phyloP scores from a whole-genome alignment of 139 green algal species.

The Nannochloris sp. region DNA sequence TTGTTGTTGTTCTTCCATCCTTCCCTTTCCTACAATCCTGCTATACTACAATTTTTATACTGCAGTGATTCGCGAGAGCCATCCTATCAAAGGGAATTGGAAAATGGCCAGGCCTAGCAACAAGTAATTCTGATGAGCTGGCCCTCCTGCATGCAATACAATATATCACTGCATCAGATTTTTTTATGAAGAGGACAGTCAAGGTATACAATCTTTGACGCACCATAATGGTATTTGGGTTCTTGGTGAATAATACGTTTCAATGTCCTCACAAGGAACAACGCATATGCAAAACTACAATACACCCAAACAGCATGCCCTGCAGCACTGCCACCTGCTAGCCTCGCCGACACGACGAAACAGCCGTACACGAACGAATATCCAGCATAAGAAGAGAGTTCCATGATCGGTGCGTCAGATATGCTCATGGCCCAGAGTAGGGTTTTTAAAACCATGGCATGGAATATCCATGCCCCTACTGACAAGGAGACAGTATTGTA shows the following conservation, averaged over 20 bases:
- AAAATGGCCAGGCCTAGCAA: conserved; percentile 66
- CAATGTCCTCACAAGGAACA: conserved; percentile 90
- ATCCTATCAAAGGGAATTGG: conserved; percentile 74
- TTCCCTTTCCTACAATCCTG: background rate
- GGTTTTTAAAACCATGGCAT: conserved; percentile 50
- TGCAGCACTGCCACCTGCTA: conserved; percentile 22
- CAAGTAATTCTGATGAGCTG: conserved; percentile 75
- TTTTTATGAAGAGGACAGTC: background rate
- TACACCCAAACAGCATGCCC: conserved; percentile 68
- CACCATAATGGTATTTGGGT: conserved; percentile 47
- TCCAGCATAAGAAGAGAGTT: conserved; percentile 77
- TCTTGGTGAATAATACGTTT: conserved; percentile 86
- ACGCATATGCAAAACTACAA: conserved; percentile 57
- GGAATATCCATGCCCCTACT: conserved; percentile 53
- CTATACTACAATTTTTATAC: background rate
- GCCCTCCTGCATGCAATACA: conserved; percentile 41
- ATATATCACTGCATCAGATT: background rate
- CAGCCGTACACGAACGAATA: conserved; percentile 67
- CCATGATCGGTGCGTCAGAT: conserved; percentile 58
- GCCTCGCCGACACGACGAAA: conserved; percentile 7
- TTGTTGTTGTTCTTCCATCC: background rate
- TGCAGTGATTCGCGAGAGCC: conserved; percentile 24
- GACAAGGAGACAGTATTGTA: conserved; percentile 53
- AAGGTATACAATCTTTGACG: background rate
- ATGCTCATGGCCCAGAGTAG: conserved; percentile 61